phyloP scores from a whole-genome alignment of 2,329 filamentous ascomycete genomes.

The Colletotrichum theobromicola region DNA sequence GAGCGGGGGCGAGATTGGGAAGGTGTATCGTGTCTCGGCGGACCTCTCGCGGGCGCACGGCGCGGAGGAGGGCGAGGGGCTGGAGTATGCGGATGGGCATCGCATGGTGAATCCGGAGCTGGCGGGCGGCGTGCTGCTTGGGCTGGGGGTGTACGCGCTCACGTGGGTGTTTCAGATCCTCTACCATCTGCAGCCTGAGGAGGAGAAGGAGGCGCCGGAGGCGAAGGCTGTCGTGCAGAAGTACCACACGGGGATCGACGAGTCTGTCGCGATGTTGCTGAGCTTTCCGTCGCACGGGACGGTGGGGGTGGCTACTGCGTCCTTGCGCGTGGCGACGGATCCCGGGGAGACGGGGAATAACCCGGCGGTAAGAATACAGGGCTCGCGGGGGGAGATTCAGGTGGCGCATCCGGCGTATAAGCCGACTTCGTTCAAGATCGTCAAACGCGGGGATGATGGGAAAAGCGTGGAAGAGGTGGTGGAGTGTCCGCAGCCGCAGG shows the following conservation, averaged over 20 bases:
- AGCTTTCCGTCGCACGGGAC: conserved; percentile 72
- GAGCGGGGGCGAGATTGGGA: conserved; percentile 58
- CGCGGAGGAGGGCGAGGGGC: conserved; percentile 50
- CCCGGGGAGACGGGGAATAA: conserved; percentile 61
- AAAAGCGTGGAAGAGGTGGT: conserved; percentile 53
- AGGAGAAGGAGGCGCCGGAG: conserved; percentile 70
- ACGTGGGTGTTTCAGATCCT: conserved; percentile 92
- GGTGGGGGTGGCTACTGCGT: conserved; percentile 75
- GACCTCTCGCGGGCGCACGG: conserved; percentile 67
- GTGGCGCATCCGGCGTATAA: conserved; percentile 75
- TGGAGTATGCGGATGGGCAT: conserved; percentile 64
- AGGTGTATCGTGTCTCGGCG: conserved; percentile 63
- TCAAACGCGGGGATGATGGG: conserved; percentile 51
- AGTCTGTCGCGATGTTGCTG: conserved; percentile 76
- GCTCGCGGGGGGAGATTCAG: conserved; percentile 81
- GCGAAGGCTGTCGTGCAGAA: conserved; percentile 74
- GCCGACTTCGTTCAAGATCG: conserved; percentile 69
- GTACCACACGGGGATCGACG: conserved; percentile 77
- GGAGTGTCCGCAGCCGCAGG: conserved; percentile 57
- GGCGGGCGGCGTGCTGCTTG: conserved; percentile 81
- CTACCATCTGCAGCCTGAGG: conserved; percentile 77
- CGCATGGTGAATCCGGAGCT: conserved; percentile 84
- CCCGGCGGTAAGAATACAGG: conserved; percentile 81
- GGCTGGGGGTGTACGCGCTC: conserved; percentile 85
- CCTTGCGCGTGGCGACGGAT: conserved; percentile 65